These are phyloP conservation scores for Russula brevipes DNA, from an alignment of 768 basidiomycete species.

Conservation along the genomic window DNA sequence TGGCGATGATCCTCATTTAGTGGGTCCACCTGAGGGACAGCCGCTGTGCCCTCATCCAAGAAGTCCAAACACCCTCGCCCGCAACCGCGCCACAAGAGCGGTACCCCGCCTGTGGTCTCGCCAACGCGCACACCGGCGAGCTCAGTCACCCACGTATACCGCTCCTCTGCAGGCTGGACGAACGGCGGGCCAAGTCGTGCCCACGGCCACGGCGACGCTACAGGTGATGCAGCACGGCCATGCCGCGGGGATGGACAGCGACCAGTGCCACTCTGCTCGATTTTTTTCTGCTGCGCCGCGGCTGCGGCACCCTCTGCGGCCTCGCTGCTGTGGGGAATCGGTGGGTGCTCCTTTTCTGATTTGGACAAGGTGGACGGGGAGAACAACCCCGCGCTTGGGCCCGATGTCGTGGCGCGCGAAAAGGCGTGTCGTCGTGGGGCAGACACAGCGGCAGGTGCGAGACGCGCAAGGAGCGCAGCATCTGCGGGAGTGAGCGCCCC, in stretches of 20 bases:
- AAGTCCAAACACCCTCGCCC: slow-evolving; percentile 20
- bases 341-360: not conserved
- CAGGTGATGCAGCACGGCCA: not conserved
- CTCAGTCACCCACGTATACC: slow-evolving; percentile 19
- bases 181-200: slow-evolving; percentile 19
- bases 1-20: not conserved
- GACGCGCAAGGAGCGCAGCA: slow-evolving; percentile 12
- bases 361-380: not conserved
- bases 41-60: not conserved
- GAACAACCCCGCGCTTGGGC: slow-evolving; percentile 12
- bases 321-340: too few relatives aligned
- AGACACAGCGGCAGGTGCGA: slow-evolving; percentile 16
- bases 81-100: slow-evolving; percentile 25
- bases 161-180: slow-evolving; percentile 21
- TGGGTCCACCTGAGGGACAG: not conserved
- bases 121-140: slow-evolving; percentile 22
- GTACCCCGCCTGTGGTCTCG: slow-evolving; percentile 21
- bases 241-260: slow-evolving; percentile 24
- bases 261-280: slow-evolving; percentile 11
- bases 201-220: slow-evolving; percentile 13
- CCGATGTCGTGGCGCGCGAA: slow-evolving; percentile 17
- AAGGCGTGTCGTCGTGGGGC: slow-evolving; percentile 17
- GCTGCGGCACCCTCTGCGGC: not conserved
- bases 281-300: not conserved
- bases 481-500: slow-evolving; percentile 14